Conservation (phyloP, 495 filamentous ascomycete genomes). For the Stereocaulon alpinum region DNA sequence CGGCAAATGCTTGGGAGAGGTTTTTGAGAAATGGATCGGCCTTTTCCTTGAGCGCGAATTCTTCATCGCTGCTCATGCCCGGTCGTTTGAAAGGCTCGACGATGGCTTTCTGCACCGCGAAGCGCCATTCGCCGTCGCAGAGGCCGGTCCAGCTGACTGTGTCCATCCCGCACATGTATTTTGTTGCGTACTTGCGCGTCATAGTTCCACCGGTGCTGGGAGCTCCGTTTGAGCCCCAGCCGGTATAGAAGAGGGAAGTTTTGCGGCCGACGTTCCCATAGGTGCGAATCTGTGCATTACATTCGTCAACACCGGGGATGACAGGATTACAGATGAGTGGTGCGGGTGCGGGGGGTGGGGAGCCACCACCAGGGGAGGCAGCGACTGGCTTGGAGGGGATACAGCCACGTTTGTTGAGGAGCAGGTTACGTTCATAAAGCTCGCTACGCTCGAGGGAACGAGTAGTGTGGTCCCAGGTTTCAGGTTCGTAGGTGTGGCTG, state of each 20-base stretch:
- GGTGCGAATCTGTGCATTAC: neutral
- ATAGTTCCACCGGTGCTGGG: neutral
- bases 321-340: too few species aligned
- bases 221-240: neutral
- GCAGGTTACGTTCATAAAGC: too few species aligned
- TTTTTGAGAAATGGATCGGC: conserved; percentile 4
- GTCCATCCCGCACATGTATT: neutral
- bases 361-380: too few species aligned
- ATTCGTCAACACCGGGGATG: neutral
- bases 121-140: neutral
- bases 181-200: neutral
- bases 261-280: neutral
- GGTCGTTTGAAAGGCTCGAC: neutral
- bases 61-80: neutral
- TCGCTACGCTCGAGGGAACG: too few species aligned
- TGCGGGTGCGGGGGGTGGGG: too few species aligned
- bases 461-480: too few species aligned
- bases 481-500: too few species aligned
- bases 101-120: neutral
- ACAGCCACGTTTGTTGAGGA: too few species aligned
- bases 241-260: neutral
- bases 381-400: too few species aligned
- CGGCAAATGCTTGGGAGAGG: conserved; percentile 9
- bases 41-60: neutral
- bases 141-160: neutral